phyloP scores from a whole-genome alignment of 2,329 filamentous ascomycete genomes.

The Penicillium sp. region DNA sequence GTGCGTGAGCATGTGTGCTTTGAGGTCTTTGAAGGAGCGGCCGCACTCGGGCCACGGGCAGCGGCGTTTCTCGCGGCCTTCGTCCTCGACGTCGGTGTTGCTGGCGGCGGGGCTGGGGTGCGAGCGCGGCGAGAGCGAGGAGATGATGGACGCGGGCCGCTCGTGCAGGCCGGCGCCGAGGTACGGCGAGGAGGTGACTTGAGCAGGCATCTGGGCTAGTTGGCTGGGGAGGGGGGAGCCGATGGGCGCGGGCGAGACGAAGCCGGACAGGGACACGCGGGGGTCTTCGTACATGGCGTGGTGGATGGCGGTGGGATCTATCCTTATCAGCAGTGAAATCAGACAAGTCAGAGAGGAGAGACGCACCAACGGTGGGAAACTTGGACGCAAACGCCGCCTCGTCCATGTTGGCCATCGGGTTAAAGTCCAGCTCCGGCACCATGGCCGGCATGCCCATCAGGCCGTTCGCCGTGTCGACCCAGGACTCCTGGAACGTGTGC shows the following conservation, averaged over 20 bases:
- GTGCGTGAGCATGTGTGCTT: slow-evolving; percentile 92
- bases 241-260: slow-evolving; percentile 32
- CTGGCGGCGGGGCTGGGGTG: slow-evolving; percentile 58
- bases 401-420: slow-evolving; percentile 46
- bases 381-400: slow-evolving; percentile 41
- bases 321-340: neutral
- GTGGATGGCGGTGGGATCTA: slow-evolving; percentile 13
- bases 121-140: slow-evolving; percentile 63
- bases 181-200: slow-evolving; percentile 56
- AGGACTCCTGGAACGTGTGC: slow-evolving; percentile 57
- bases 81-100: slow-evolving; percentile 59
- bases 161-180: slow-evolving; percentile 50
- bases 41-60: slow-evolving; percentile 84
- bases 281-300: slow-evolving; percentile 29
- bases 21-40: slow-evolving; percentile 82
- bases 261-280: slow-evolving; percentile 24
- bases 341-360: neutral
- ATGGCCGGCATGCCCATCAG: slow-evolving; percentile 60
- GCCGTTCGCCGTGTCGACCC: slow-evolving; percentile 50
- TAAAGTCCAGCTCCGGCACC: slow-evolving; percentile 53
- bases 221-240: slow-evolving; percentile 30
- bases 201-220: slow-evolving; percentile 23
- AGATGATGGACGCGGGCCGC: slow-evolving; percentile 66
- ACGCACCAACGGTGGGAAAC: slow-evolving; percentile 22
- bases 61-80: slow-evolving; percentile 59